These are phyloP conservation scores for Backusella tuberculispora DNA, from an alignment of 192 early-diverging fungal genomes.

Conservation along the genomic window DNA sequence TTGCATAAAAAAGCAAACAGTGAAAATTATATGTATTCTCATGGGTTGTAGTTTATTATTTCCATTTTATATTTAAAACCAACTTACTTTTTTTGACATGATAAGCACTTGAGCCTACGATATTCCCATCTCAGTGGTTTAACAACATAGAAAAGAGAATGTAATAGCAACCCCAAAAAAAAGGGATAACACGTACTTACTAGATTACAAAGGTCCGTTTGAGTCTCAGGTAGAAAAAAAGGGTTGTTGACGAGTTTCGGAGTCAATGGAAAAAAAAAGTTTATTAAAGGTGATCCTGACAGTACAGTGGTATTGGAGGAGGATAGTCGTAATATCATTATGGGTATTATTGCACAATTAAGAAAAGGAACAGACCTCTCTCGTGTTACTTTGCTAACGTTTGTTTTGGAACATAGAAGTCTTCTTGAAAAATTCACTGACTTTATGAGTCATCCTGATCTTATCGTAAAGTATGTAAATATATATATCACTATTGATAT, in stretches of 20 bases:
- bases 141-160: background rate
- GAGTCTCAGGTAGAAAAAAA: background rate
- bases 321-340: slow-evolving; percentile 78
- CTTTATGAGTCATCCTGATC: slow-evolving; percentile 91
- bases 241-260: background rate
- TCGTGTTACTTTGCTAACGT: slow-evolving; percentile 92
- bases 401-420: slow-evolving; percentile 92
- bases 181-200: background rate
- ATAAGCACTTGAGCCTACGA: background rate
- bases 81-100: slow-evolving; percentile 1
- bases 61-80: background rate
- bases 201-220: background rate
- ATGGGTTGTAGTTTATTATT: background rate
- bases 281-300: slow-evolving; percentile 46
- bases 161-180: background rate
- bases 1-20: background rate
- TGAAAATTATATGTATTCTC: background rate
- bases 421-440: slow-evolving; percentile 95
- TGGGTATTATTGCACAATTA: slow-evolving; percentile 88
- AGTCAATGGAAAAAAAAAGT: background rate
- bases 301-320: slow-evolving; percentile 82
- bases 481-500: background rate
- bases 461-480: slow-evolving; percentile 69
- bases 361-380: slow-evolving; percentile 89
- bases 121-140: background rate